Conservation (phyloP, 306 rosid genomes). For the Quercus robur region DNA sequence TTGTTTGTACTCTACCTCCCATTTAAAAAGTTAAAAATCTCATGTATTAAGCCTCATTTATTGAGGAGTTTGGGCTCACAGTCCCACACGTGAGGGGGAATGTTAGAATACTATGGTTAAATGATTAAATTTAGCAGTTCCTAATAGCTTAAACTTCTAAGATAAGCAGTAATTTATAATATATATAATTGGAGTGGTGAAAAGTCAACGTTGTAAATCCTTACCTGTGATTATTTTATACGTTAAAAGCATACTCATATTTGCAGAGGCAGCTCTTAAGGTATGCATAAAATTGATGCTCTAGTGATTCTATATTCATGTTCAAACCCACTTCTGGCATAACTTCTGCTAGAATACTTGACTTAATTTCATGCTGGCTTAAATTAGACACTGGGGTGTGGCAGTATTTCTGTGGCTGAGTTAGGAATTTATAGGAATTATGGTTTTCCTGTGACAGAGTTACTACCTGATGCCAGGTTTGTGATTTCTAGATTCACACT, state of each 20-base stretch:
- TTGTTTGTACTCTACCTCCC: too few relatives aligned
- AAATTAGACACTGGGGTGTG: background rate
- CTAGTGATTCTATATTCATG: background rate
- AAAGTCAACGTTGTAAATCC: background rate
- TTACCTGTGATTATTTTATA: background rate
- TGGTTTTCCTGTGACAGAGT: background rate
- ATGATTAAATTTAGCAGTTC: too few relatives aligned
- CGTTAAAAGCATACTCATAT: background rate
- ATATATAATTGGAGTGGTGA: too few relatives aligned
- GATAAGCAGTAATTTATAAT: too few relatives aligned
- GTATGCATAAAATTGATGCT: background rate
- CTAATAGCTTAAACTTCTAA: too few relatives aligned
- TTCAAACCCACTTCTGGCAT: background rate
- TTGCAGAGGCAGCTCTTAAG: background rate
- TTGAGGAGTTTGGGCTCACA: too few relatives aligned
- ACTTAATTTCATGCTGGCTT: too few relatives aligned
- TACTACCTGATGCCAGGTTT: too few relatives aligned
- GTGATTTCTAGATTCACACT: background rate
- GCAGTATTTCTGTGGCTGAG: background rate
- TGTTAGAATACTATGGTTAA: too few relatives aligned
- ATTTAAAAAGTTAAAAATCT: background rate
- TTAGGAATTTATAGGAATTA: background rate
- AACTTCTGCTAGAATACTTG: background rate
- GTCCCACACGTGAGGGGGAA: too few relatives aligned
- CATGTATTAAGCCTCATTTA: too few relatives aligned